Evolutionary conservation across 1,284 basidiomycete species (phyloP), one percentile per base, ranked within the genome.

Genomic region (Trametes polyzona): DNA sequence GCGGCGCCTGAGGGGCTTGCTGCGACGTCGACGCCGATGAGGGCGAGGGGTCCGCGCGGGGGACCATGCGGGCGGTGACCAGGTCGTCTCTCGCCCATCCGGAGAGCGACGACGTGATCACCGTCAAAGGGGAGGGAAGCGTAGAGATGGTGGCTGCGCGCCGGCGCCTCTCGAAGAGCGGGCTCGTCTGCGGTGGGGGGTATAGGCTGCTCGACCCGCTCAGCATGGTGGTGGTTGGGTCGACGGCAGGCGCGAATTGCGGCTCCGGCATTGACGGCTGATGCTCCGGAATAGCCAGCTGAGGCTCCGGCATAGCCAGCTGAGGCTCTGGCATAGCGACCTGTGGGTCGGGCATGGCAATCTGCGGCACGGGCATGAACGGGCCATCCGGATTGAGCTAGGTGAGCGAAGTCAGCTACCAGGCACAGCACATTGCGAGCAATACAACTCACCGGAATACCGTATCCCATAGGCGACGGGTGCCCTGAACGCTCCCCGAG

Each of bases 71-170:
- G 14, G 58, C 42, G n/a, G 55, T 59, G 21, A 44, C 47, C 19
- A 59, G 26, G 30, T 63, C 58, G 46, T 62, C 57, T 26, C 66
- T 64, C 24, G 72, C 65, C 73, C 73, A 74, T 30, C 64, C 59
- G 12, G 69, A 54, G 35, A 74, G 57, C 14, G 72, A 72, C 2
- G 75, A 74, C 11, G 73, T 65, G 29, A 72, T 64, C 11, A 65
- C 59, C 6, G 67, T 52, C 27, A 74, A 59, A 1, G 73, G 73
- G 8, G 74, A 69, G 6, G 68, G 65, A 11, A 63, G 44, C 36
- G 53, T 62, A 9, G 67, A 65, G 21, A 61, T 62, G 23, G 67
- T 68, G 6, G 65, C 63, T 1, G 65, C 54, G 39, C 65, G 62
- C 8, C 61, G 65, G 26, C 68, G 64, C n/a, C 65, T 56, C 24